phyloP scores from a whole-genome alignment of 345 rosid species.

The Eucalyptus regnans region DNA sequence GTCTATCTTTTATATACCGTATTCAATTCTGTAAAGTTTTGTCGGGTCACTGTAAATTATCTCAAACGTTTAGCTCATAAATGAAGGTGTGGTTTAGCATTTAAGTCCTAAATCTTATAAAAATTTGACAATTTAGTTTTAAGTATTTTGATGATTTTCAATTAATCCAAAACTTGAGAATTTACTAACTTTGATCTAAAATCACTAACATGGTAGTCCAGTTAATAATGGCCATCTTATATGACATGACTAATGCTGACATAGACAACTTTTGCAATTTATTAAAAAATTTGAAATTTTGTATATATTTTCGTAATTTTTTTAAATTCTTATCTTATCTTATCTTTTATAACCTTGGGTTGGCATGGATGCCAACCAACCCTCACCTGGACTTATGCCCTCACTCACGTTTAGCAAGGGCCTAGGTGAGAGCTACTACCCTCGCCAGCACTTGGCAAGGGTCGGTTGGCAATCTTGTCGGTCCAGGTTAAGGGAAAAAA shows the following conservation, averaged over 20 bases:
- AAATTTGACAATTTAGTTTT: too few relatives aligned
- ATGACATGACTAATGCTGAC: accelerated
- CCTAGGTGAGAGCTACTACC: not conserved
- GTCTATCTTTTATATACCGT: not conserved
- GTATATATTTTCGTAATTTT: too few relatives aligned
- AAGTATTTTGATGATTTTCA: too few relatives aligned
- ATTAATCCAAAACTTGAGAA: too few relatives aligned
- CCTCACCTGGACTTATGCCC: not conserved
- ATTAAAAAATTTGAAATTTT: too few relatives aligned
- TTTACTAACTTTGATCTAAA: too few relatives aligned
- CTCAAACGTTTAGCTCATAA: too few relatives aligned
- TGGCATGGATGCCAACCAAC: not conserved
- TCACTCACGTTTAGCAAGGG: not conserved
- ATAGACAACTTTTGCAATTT: too few relatives aligned
- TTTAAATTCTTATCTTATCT: accelerated
- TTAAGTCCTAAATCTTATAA: not conserved
- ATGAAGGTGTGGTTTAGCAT: too few relatives aligned
- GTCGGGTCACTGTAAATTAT: not conserved
- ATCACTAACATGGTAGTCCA: not conserved
- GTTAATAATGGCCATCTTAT: too few relatives aligned
- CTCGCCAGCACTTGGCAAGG: accelerated
- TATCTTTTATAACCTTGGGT: too few relatives aligned
- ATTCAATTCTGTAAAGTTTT: not conserved
- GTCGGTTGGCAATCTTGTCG: not conserved
- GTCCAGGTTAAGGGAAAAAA: not conserved